These are phyloP conservation scores for Leucocoprinus sp. DNA, from an alignment of 768 basidiomycete species.

Conservation along the genomic window DNA sequence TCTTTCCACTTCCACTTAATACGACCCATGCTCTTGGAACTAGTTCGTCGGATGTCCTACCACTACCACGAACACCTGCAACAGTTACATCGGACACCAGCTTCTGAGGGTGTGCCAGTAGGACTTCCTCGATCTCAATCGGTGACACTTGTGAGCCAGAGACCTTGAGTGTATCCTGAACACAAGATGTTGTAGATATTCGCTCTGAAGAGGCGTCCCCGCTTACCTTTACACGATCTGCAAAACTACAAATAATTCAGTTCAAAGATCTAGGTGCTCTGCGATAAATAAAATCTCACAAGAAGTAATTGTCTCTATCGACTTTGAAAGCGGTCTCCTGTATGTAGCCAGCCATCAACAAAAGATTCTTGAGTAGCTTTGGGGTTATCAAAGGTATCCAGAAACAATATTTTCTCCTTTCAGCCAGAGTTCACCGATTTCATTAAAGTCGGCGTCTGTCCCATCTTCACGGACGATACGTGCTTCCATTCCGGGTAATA, in stretches of 20 bases:
- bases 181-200: not conserved
- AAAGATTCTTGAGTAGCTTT: constrained; percentile 60
- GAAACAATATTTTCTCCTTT: constrained; percentile 44
- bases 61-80: constrained; percentile 64
- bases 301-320: constrained; percentile 52
- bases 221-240: constrained; percentile 62
- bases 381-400: constrained; percentile 68
- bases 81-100: constrained; percentile 61
- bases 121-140: constrained; percentile 62
- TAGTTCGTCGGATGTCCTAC: constrained; percentile 61
- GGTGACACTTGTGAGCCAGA: constrained; percentile 77
- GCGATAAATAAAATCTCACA: constrained; percentile 30
- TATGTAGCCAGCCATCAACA: constrained; percentile 62
- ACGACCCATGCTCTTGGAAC: constrained; percentile 75
- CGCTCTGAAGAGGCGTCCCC: not conserved
- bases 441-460: constrained; percentile 40
- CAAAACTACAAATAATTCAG: constrained; percentile 37
- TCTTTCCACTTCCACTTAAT: constrained; percentile 45
- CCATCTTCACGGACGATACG: constrained; percentile 53
- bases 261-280: not conserved
- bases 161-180: constrained; percentile 68
- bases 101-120: constrained; percentile 51
- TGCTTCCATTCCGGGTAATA: constrained; percentile 56
- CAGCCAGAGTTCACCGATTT: constrained; percentile 61
- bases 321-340: constrained; percentile 63